Evolutionary conservation across 2,329 filamentous ascomycete species (phyloP).

Genomic region (Trichoderma pleuroti): DNA sequence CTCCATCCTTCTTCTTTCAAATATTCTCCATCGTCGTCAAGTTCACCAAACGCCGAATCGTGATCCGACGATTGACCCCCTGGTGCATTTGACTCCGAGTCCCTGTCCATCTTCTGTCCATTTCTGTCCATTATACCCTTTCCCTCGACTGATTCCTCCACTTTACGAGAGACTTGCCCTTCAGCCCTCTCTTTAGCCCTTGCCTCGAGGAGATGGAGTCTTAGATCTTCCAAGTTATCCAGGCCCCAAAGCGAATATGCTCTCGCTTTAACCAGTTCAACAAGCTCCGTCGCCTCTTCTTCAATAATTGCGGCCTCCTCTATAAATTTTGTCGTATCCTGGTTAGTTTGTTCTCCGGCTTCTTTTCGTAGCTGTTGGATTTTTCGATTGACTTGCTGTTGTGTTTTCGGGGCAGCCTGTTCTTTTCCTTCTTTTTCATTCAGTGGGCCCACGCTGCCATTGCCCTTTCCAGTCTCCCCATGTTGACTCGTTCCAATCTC

Average conservation of each 20-base stretch:
- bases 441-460: not conserved
- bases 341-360: not conserved
- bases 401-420: conserved; percentile 21
- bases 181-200: conserved; percentile 2
- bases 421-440: conserved; percentile 21
- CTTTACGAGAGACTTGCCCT: conserved; percentile 18
- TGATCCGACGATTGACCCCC: not conserved
- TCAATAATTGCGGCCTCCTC: conserved; percentile 17
- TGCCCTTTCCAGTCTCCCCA: not conserved
- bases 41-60: not conserved
- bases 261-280: conserved; percentile 45
- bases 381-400: not conserved
- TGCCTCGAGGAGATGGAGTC: not conserved
- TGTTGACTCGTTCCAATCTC: not conserved
- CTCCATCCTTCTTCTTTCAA: not conserved
- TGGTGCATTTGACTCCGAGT: not conserved
- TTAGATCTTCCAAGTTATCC: not conserved
- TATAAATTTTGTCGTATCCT: not conserved
- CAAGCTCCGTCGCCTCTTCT: conserved; percentile 39
- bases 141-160: conserved; percentile 33
- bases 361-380: not conserved
- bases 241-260: conserved; percentile 32
- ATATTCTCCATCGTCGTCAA: not conserved
- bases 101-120: conserved; percentile 21
- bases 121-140: conserved; percentile 34